Conservation (phyloP, 352 stramenopile species). For the Globisporangium paddicum region DNA sequence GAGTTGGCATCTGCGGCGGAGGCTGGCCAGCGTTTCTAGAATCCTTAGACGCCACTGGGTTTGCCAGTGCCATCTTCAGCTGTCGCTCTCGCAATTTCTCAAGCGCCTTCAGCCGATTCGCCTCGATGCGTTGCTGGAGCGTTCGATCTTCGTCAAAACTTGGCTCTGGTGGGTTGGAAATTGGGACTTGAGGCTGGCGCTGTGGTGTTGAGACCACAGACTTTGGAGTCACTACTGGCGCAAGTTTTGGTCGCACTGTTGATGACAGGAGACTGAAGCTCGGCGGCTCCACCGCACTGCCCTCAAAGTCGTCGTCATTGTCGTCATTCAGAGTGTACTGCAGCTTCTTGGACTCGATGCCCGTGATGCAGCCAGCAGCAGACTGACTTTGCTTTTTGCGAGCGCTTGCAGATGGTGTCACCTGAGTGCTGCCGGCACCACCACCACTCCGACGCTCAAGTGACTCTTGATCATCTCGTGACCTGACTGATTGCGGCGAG, state of each 20-base stretch:
- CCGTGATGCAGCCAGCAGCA: neutral
- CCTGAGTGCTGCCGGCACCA: neutral
- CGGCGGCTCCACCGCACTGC: neutral
- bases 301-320: conserved; percentile 14
- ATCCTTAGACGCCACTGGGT: neutral
- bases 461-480: conserved; percentile 6
- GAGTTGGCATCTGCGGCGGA: neutral
- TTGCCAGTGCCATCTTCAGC: conserved; percentile 15
- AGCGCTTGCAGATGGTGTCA: neutral
- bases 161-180: neutral
- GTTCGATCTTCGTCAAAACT: conserved; percentile 10
- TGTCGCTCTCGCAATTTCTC: conserved; percentile 48
- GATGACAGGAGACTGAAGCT: conserved; percentile 10
- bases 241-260: neutral
- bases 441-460: neutral
- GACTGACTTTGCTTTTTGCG: neutral
- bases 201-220: neutral
- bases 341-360: conserved; percentile 2
- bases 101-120: conserved; percentile 55
- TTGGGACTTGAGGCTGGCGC: neutral
- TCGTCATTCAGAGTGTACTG: conserved; percentile 1
- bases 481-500: conserved; percentile 9
- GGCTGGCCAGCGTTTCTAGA: neutral
- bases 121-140: conserved; percentile 56
- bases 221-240: neutral